Base-by-base conservation (phyloP, 148 eudicot genomes). In the Vaccinium macrocarpon region DNA sequence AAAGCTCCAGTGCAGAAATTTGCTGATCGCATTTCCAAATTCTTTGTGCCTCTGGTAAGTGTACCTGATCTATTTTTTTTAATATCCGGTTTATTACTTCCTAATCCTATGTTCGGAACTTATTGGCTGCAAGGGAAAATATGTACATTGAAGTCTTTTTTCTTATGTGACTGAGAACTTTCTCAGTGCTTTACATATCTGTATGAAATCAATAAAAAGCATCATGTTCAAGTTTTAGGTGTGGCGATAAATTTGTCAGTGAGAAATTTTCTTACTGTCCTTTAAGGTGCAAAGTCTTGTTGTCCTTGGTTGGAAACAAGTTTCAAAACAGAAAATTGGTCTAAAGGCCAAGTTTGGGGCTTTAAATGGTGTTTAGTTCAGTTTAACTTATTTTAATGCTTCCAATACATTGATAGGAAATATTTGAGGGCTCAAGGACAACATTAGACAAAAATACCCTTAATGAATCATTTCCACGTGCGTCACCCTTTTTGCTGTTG, bases 1-100 rank as follows among this genome's bases (percentile, higher is more conserved):
- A 97, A 95, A 93, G 98, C 99, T 78, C 99, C 98, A 1, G 98
- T 94, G 11, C 99, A 97, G 81, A 97, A 94, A 90, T 89, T 97
- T 51, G 99, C 98, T 73, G 98, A 97, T 82, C 95, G 90, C 32
- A 94, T 97, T 82, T 97, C 99, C 83, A 94, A 91, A 84, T 90
- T 71, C 85, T 97, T 97, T 77, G 99, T 97, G 78, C 99, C 99
- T 80, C 86, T 97, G 86, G 99, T 95, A 81, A 86, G 94, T 88
- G 19, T 48, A 76, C 42, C 25, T 75, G 49, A 18, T 51, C 3
- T 6, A 23, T 61, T 55, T 25, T 11, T 19, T n/a, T n/a, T n/a
- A n/a, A 23, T 52, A 32, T 32, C 78, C 32, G 21, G 68, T 61
- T 8, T 21, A 61, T 8, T 61, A 15, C 61, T 56, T 61, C 12